Percentiles rank a stretch among this genome's conserved stretches.
phyloP scores from a whole-genome alignment of 306 rosid genomes.

The Macrotyloma uniflorum region DNA sequence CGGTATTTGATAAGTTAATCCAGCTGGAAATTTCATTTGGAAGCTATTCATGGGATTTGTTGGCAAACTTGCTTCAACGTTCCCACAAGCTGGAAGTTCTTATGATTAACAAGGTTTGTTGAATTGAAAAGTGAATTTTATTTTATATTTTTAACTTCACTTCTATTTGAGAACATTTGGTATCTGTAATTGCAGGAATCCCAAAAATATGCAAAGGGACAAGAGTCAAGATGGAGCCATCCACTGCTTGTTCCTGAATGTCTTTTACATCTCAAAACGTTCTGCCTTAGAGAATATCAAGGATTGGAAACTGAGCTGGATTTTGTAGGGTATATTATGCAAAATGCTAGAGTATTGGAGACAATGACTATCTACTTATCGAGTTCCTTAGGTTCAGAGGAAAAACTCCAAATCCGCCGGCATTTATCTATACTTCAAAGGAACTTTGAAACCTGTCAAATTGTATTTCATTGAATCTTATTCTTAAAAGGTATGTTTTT shows the following conservation, averaged over 20 bases:
- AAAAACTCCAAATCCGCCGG: slow-evolving; percentile 18
- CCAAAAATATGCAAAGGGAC: neutral
- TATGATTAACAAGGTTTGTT: slow-evolving; percentile 37
- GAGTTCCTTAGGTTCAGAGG: neutral
- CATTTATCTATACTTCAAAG: slow-evolving; percentile 1
- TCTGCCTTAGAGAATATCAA: slow-evolving; percentile 34
- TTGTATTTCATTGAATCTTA: slow-evolving; percentile 25
- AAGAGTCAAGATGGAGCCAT: slow-evolving; percentile 30
- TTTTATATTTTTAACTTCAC: neutral
- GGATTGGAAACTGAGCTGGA: slow-evolving; percentile 34
- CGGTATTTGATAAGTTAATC: slow-evolving; percentile 33
- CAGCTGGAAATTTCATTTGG: slow-evolving; percentile 41
- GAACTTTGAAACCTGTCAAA: slow-evolving; percentile 28
- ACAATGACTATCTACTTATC: slow-evolving; percentile 2
- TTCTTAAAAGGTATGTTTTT: slow-evolving; percentile 18
- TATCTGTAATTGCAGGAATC: slow-evolving; percentile 29
- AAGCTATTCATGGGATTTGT: slow-evolving; percentile 34
- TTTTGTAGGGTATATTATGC: slow-evolving; percentile 34
- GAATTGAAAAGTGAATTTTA: slow-evolving; percentile 2
- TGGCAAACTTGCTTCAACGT: slow-evolving; percentile 24
- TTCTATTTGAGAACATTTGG: neutral
- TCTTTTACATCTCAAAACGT: slow-evolving; percentile 34
- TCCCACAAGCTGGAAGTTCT: slow-evolving; percentile 37
- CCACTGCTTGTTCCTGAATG: slow-evolving; percentile 36
- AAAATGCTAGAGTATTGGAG: slow-evolving; percentile 39